Base-by-base conservation (phyloP, 140 eudicot species). In the Cichorium intybus region DNA sequence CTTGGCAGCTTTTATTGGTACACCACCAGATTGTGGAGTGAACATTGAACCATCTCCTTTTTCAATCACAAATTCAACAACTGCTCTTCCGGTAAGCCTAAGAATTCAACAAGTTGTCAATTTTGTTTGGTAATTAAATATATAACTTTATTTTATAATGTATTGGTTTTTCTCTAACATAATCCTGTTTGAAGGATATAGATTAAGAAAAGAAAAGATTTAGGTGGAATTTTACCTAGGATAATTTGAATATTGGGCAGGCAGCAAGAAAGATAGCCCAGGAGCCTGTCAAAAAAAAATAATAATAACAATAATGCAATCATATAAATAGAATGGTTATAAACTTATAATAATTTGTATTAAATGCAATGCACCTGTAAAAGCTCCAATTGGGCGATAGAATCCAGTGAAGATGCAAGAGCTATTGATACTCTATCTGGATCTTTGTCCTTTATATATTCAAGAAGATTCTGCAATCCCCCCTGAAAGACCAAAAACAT, bases 361-460 rank as follows among this genome's bases (percentile, higher is more conserved):
- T 57, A 56, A 49, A 65, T 23, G 29, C 52, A 52, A 69, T 23
- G 37, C 74, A 93, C 99, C 99, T 93, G 97, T 75, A 88, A 75
- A 77, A 93, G 73, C 79, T 93, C 99, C 75, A 93, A 56, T 53
- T 85, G 88, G 27, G 99, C 99, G 52, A 93, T 64, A 29, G 87
- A 81, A 78, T 93, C 99, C 46, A 93, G 82, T 61, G 99, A 76
- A 85, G 95, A 85, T 23, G 99, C 97, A 47, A 93, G 99, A 26
- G 85, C 79, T 60, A 88, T 50, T 31, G 99, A 93, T 53, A 93
- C 93, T 76, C 61, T 80, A 71, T 93, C 99, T 24, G 99, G 79
- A 81, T 93, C 95, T 69, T 93, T 88, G 33, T 93, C 97, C 68
- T 93, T 88, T 39, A 93, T 93, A 70, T 73, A 68, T 26, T 57